Base-by-base conservation (phyloP, 2,329 filamentous ascomycete species). In the Bipolaris cookei region DNA sequence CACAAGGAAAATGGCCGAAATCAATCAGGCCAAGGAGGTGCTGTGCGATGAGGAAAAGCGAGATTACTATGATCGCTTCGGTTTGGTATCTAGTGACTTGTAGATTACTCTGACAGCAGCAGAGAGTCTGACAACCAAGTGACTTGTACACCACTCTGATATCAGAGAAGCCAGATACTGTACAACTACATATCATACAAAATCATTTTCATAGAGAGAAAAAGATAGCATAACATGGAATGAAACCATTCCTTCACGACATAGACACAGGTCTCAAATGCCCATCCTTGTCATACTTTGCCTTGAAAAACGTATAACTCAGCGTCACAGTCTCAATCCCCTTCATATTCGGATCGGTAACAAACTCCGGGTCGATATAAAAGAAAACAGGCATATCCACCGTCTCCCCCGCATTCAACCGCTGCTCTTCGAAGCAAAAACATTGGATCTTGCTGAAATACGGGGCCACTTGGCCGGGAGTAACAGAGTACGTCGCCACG, bases 301-400 rank as follows among this genome's bases (percentile, higher is more conserved):
- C 91, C 79, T 95, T 99, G 77, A 99, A 99, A 76, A 99, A 99
- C 0, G 95, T 99, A 80, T 99, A 99, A 67, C 89, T 96, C 71
- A 99, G 78, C 32, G 95, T 99, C 53, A 99, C 92, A 1, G 93
- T 97, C 80, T 97, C 92, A 61, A 99, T 91, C 0, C 90, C 90
- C 78, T 86, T 91, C 94, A 97, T 98, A 63, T 90, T 93, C 49
- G 94, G 81, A 77, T 99, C 95, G 67, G 90, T 93, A 57, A 94
- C 83, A 80, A 99, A 89, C 73, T 98, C 95, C 0, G 95, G 95
- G 73, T 99, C 95, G 64, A 99, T 90, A 78, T 98, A 99, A 80
- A 99, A 99, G 78, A 99, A 99, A 0, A 99, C 96, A 0, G 95
- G 96, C 96, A 99, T 99, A 77, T 99, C 95, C 51, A 99, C 95